phyloP scores from a whole-genome alignment of 345 rosid genomes.

The Rhodomyrtus tomentosa region DNA sequence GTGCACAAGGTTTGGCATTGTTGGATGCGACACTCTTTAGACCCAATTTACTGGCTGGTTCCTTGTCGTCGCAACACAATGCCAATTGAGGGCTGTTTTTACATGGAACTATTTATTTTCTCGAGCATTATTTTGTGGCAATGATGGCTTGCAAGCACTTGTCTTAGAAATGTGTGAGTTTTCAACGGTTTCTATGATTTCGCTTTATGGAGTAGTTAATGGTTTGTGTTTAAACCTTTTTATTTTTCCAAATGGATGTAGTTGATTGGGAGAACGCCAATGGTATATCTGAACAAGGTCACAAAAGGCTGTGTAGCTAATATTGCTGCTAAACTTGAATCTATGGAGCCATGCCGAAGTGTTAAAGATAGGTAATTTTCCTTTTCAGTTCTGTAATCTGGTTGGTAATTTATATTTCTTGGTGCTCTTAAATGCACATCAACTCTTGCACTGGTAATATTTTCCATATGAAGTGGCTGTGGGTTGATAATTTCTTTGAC shows the following conservation, averaged over 20 bases:
- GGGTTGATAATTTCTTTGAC: background rate
- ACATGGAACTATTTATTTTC: background rate
- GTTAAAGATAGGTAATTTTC: slow-evolving; percentile 73
- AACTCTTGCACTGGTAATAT: background rate
- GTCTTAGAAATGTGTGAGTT: background rate
- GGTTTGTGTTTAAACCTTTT: background rate
- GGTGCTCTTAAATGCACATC: background rate
- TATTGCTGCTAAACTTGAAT: slow-evolving; percentile 93
- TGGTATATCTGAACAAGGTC: slow-evolving; percentile 87
- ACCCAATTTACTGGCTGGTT: background rate
- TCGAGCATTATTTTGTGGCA: background rate
- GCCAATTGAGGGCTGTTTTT: background rate
- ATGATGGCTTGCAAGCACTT: background rate
- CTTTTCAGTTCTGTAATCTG: background rate
- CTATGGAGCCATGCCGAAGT: slow-evolving; percentile 92
- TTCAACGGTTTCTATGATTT: background rate
- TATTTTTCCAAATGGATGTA: slow-evolving; percentile 14
- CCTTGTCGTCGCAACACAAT: background rate
- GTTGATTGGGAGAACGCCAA: slow-evolving; percentile 91
- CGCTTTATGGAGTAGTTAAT: background rate
- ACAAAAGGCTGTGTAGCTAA: slow-evolving; percentile 65
- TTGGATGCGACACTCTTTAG: background rate
- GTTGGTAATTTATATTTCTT: background rate
- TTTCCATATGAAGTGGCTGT: background rate
- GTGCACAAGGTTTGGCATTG: background rate